Percentiles rank a stretch among this genome's conserved stretches.
These are phyloP conservation scores for Cordyceps pruinosa DNA, from an alignment of 2,329 filamentous ascomycete genomes.

Conservation along the genomic window DNA sequence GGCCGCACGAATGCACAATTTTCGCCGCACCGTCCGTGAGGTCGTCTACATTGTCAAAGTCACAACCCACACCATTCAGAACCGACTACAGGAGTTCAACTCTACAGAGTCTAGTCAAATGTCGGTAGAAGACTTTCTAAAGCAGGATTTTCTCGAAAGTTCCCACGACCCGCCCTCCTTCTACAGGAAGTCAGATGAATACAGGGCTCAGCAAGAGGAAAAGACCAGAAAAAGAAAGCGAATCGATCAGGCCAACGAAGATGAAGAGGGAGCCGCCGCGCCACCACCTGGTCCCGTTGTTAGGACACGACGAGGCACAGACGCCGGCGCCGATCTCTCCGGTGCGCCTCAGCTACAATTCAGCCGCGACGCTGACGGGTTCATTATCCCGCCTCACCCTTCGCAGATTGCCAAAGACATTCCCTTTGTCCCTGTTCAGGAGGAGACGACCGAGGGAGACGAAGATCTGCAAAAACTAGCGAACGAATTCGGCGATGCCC, in stretches of 20 bases:
- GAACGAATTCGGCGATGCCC: constrained; percentile 37
- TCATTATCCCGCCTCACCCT: constrained; percentile 53
- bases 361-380: constrained; percentile 59
- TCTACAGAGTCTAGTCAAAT: constrained; percentile 76
- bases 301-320: constrained; percentile 16
- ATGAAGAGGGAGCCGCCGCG: constrained; percentile 15
- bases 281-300: constrained; percentile 1
- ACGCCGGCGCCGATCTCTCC: constrained; percentile 29
- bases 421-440: constrained; percentile 13
- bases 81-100: constrained; percentile 87
- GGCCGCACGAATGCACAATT: constrained; percentile 97
- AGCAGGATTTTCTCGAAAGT: constrained; percentile 64
- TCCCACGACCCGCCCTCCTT: constrained; percentile 78
- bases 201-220: constrained; percentile 45
- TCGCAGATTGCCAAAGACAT: constrained; percentile 31
- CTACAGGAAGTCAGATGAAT: constrained; percentile 57
- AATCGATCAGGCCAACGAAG: constrained; percentile 22
- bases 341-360: constrained; percentile 29
- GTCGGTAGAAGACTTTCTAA: constrained; percentile 80
- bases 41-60: constrained; percentile 98
- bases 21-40: constrained; percentile 82
- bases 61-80: constrained; percentile 85
- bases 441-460: constrained; percentile 14
- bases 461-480: constrained; percentile 34
- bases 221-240: constrained; percentile 44